phyloP scores from a whole-genome alignment of 495 filamentous ascomycete species.

The Neurospora intermedia region DNA sequence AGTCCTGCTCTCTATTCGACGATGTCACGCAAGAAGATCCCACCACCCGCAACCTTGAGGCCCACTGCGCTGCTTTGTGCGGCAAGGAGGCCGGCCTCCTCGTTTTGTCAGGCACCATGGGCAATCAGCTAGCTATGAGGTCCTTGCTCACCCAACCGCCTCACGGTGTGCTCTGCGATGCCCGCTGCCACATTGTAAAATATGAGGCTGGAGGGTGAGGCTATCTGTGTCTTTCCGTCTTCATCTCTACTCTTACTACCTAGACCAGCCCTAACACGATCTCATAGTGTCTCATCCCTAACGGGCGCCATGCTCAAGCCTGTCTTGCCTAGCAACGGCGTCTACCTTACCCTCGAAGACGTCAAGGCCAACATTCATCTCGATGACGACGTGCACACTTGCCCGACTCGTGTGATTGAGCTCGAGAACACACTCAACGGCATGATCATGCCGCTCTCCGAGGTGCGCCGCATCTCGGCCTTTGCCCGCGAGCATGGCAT shows the following conservation, averaged over 20 bases:
- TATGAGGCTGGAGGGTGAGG: slow-evolving; percentile 61
- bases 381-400: slow-evolving; percentile 41
- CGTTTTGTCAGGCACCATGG: slow-evolving; percentile 87
- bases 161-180: slow-evolving; percentile 58
- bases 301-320: slow-evolving; percentile 49
- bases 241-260: neutral
- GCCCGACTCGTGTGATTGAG: slow-evolving; percentile 69
- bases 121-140: slow-evolving; percentile 65
- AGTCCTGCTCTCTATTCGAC: slow-evolving; percentile 53
- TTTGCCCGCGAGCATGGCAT: slow-evolving; percentile 61
- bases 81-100: slow-evolving; percentile 64
- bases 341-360: slow-evolving; percentile 68
- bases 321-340: slow-evolving; percentile 52
- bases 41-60: slow-evolving; percentile 63
- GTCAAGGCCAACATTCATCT: slow-evolving; percentile 44
- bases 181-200: slow-evolving; percentile 52
- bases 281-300: slow-evolving; percentile 40
- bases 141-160: slow-evolving; percentile 60
- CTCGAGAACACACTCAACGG: slow-evolving; percentile 81
- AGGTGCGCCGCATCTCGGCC: slow-evolving; percentile 52
- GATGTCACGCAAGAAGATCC: slow-evolving; percentile 79
- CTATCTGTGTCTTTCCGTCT: neutral
- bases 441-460: slow-evolving; percentile 62
- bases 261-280: neutral
- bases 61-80: slow-evolving; percentile 56